These are phyloP conservation scores for Haplographium delicatum DNA, from an alignment of 495 filamentous ascomycete species.

Conservation along the genomic window DNA sequence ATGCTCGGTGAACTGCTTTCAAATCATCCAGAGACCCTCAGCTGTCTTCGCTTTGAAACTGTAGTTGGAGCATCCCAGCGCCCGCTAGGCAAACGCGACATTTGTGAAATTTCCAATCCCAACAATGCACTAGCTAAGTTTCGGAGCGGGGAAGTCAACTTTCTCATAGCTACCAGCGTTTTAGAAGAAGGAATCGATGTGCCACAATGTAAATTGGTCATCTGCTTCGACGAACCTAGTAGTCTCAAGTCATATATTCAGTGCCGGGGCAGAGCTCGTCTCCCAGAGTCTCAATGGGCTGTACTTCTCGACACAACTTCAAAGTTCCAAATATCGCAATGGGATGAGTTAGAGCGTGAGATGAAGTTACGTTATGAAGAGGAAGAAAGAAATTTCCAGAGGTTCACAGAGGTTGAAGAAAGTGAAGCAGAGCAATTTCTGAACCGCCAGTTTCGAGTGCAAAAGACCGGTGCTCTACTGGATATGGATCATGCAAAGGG, in stretches of 20 bases:
- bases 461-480: conserved; percentile 59
- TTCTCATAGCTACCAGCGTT: conserved; percentile 76
- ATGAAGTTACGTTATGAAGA: conserved; percentile 50
- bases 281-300: conserved; percentile 60
- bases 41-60: conserved; percentile 51
- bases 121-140: conserved; percentile 61
- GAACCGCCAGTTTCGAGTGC: conserved; percentile 10
- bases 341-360: conserved; percentile 57
- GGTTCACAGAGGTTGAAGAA: neutral
- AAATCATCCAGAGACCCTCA: conserved; percentile 49
- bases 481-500: conserved; percentile 62
- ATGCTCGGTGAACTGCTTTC: conserved; percentile 62
- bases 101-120: conserved; percentile 59
- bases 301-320: conserved; percentile 51
- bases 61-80: conserved; percentile 66
- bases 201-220: conserved; percentile 72
- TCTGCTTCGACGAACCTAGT: conserved; percentile 69
- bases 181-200: conserved; percentile 91
- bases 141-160: conserved; percentile 58
- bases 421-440: neutral
- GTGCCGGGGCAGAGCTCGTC: conserved; percentile 77
- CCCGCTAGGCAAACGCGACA: conserved; percentile 38
- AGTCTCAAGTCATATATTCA: conserved; percentile 86
- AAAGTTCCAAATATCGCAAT: conserved; percentile 28
- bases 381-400: neutral